Evolutionary conservation across 2,329 filamentous ascomycete species (phyloP), one percentile per base, ranked within the genome.

Genomic region (Fusarium napiforme): DNA sequence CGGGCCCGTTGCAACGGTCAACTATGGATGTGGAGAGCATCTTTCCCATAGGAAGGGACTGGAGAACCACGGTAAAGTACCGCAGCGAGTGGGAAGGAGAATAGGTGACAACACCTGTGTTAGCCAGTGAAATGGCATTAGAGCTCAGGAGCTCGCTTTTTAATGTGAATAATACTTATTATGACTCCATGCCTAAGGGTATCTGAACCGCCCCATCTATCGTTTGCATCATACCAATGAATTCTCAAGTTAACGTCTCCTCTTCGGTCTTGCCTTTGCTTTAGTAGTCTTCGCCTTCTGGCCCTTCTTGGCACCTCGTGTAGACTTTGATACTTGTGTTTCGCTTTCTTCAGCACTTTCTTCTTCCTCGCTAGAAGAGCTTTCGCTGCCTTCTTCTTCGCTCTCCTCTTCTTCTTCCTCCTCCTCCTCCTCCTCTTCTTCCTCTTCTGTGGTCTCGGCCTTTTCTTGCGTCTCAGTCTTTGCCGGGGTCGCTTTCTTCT

Each of bases 401-500:
- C 79, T 78, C 6, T 79, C 79, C 23, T 83, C 81, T 55, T 82
- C 69, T 21, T 47, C 45, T 9, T 47, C 69, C 15, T 50, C 46
- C 4, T 60, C 61, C 4, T 60, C 61, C 5, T 83, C 80, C 3
- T 82, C 84, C 5, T 82, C 83, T 2, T 79, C 78, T 5, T 79
- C 79, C 40, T 83, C 82, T 59, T 82, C 71, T 14, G 74, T 72
- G 36, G 76, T 78, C 45, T 79, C 78, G 15, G 79, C 77, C 71
- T 84, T 84, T 18, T 83, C 85, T 59, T 63, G 73, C 66, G 77
- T 81, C 55, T 81, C 79, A 10, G 79, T 75, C 74, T 85, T 85
- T 18, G 82, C 83, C 59, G 84, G 84, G 30, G 82, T 84, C 18
- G 82, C 82, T 52, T 85, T 83, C 74, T 85, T 85, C 70, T 83